Conservation (phyloP, 75 land plant species). For the Pinus albicaulis region DNA sequence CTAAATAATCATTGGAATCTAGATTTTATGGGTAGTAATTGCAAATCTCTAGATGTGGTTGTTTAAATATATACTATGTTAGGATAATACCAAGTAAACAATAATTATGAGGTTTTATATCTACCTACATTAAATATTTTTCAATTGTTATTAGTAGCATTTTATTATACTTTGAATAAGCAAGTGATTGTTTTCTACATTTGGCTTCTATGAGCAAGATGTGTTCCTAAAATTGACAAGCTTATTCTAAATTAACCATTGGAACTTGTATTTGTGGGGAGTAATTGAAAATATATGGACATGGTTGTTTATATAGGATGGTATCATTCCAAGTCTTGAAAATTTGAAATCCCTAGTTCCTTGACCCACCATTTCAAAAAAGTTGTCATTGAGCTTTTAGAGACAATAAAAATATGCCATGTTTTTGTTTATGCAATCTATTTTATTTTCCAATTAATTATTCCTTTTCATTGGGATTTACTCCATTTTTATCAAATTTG, state of each 20-base stretch:
- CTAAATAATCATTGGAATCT: not conserved
- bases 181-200: too few relatives aligned
- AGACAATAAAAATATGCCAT: not conserved
- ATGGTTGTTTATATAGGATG: not conserved
- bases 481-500: not conserved
- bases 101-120: too few relatives aligned
- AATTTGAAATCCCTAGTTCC: not conserved
- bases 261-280: too few relatives aligned
- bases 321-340: not conserved
- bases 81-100: too few relatives aligned
- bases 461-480: not conserved
- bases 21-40: not conserved
- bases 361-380: not conserved
- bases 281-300: too few relatives aligned
- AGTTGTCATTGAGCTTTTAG: not conserved
- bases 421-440: not conserved
- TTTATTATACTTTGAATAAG: too few relatives aligned
- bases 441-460: not conserved
- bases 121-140: too few relatives aligned
- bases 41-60: not conserved
- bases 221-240: too few relatives aligned
- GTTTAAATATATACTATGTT: too few relatives aligned
- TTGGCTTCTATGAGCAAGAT: too few relatives aligned
- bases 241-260: too few relatives aligned
- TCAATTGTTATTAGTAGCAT: too few relatives aligned